Evolutionary conservation across 2,329 filamentous ascomycete species (phyloP).

Genomic region (Epichloe baconii): DNA sequence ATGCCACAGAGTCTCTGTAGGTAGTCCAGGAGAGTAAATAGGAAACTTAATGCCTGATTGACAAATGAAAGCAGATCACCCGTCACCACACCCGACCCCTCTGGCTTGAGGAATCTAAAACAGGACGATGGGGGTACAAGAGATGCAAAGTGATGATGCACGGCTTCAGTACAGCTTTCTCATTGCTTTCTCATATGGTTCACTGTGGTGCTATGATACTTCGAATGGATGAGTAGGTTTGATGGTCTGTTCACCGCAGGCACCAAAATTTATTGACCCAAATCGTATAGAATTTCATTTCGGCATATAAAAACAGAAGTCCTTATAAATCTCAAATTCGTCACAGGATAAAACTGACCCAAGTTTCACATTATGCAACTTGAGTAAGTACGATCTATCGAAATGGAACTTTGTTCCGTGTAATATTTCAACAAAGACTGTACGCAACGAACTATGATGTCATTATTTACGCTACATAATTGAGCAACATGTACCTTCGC

Average conservation of each 20-base stretch:
- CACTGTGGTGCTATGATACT: too few relatives aligned
- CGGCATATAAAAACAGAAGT: too few relatives aligned
- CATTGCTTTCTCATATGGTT: neutral
- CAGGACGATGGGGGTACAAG: neutral
- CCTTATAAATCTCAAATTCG: too few relatives aligned
- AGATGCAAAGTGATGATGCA: neutral
- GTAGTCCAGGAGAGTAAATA: neutral
- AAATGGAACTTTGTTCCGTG: neutral
- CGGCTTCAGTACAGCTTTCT: neutral
- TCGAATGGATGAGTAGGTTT: neutral
- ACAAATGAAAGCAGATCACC: neutral
- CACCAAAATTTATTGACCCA: too few relatives aligned
- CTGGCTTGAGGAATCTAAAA: neutral
- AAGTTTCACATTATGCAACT: constrained; percentile 8
- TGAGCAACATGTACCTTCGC: neutral
- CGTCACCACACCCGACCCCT: neutral
- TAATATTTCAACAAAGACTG: neutral
- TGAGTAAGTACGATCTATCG: constrained; percentile 15
- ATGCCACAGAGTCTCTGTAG: neutral
- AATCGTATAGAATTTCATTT: too few relatives aligned
- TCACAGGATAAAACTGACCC: too few relatives aligned
- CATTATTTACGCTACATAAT: neutral
- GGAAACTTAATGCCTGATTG: neutral
- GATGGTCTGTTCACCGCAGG: neutral
- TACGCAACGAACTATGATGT: neutral